These are phyloP conservation scores for Trichocomaceae sp. DNA, from an alignment of 2,329 filamentous ascomycete genomes.

Conservation along the genomic window DNA sequence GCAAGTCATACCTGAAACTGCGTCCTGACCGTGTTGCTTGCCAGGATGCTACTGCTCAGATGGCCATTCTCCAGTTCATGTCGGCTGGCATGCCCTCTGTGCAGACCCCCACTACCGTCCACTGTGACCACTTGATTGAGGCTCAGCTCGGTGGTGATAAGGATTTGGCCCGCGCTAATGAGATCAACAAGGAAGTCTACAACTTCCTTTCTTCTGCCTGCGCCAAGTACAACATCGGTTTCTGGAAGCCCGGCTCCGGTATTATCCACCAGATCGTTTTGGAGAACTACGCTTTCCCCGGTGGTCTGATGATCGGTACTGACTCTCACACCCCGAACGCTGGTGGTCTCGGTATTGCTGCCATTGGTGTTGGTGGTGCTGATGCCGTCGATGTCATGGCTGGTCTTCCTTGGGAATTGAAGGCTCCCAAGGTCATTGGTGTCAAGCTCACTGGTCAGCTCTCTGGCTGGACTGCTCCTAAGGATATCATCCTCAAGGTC, in stretches of 20 bases:
- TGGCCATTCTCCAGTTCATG: constrained; percentile 99
- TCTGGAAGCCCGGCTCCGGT: constrained; percentile 97
- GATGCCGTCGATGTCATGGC: constrained; percentile 99
- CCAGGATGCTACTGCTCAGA: constrained; percentile 98
- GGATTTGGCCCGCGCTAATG: constrained; percentile 83
- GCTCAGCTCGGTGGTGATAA: constrained; percentile 87
- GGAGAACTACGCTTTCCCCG: constrained; percentile 99
- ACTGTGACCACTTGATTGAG: constrained; percentile 99
- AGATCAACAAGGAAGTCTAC: constrained; percentile 99
- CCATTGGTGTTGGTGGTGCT: constrained; percentile 95
- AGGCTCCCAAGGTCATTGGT: constrained; percentile 95
- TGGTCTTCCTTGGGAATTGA: constrained; percentile 93
- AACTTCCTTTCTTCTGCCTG: constrained; percentile 91
- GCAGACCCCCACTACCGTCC: constrained; percentile 88
- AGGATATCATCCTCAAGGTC: constrained; percentile 97
- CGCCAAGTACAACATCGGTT: constrained; percentile 99
- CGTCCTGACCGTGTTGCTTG: constrained; percentile 96
- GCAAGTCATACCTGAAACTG: constrained; percentile 90
- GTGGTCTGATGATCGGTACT: constrained; percentile 94
- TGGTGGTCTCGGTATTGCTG: constrained; percentile 89
- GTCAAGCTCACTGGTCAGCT: constrained; percentile 86
- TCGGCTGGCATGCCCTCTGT: constrained; percentile 93
- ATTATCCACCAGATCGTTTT: constrained; percentile 99
- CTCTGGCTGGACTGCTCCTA: constrained; percentile 86
- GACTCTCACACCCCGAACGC: constrained; percentile 97